Conservation (phyloP, 2,329 filamentous ascomycete genomes). For the Penicillium sp. region DNA sequence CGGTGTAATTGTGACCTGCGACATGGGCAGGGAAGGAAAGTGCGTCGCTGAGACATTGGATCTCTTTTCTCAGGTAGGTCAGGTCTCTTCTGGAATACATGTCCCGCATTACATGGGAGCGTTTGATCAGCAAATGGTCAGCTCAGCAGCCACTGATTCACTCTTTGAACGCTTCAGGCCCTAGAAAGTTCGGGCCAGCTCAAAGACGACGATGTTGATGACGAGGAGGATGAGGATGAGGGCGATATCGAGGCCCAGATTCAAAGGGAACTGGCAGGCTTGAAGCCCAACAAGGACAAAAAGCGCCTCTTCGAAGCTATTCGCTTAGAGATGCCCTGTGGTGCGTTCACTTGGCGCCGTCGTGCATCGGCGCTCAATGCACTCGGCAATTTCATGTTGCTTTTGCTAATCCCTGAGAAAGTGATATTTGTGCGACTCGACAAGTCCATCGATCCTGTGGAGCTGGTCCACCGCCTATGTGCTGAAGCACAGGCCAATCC, state of each 20-base stretch:
- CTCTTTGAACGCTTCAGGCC: slow-evolving; percentile 7
- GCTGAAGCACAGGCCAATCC: slow-evolving; percentile 55
- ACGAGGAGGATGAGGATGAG: slow-evolving; percentile 41
- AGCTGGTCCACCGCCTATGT: slow-evolving; percentile 62
- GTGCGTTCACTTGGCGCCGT: slow-evolving; percentile 28
- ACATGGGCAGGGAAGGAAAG: slow-evolving; percentile 62
- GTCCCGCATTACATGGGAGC: background rate
- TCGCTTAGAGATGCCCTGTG: slow-evolving; percentile 55
- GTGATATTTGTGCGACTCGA: slow-evolving; percentile 62
- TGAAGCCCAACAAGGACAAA: slow-evolving; percentile 51
- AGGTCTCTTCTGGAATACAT: slow-evolving; percentile 17
- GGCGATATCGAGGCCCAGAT: slow-evolving; percentile 64
- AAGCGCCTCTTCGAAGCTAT: slow-evolving; percentile 55
- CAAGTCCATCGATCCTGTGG: slow-evolving; percentile 60
- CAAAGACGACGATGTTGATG: slow-evolving; percentile 30
- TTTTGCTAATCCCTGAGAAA: slow-evolving; percentile 34
- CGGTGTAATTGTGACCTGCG: slow-evolving; percentile 66
- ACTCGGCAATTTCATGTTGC: slow-evolving; percentile 10
- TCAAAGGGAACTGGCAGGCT: slow-evolving; percentile 57
- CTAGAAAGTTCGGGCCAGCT: slow-evolving; percentile 14
- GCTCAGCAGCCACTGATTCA: background rate
- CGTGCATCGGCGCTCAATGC: slow-evolving; percentile 5
- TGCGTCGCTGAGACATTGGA: slow-evolving; percentile 60
- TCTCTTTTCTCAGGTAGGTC: slow-evolving; percentile 57
- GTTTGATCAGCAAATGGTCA: background rate